Conservation (phyloP, 768 basidiomycete genomes). For the Termitomyces sp. region DNA sequence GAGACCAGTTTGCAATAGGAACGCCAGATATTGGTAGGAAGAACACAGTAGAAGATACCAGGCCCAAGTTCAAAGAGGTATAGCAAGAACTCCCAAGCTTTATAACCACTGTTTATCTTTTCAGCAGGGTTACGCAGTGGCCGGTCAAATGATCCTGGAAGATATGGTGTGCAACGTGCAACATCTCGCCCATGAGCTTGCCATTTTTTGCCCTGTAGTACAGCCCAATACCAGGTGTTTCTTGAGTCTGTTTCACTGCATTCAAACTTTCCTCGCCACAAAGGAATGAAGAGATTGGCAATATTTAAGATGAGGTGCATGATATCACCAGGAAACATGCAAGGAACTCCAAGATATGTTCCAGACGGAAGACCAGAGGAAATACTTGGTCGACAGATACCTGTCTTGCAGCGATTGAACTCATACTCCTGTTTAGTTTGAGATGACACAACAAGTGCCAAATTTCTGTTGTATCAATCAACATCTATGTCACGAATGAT, state of each 20-base stretch:
- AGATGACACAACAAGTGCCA: neutral
- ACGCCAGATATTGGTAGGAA: constrained; percentile 2
- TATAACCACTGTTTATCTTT: too few species aligned
- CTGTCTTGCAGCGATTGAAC: neutral
- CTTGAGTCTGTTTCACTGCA: constrained; percentile 7
- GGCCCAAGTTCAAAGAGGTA: constrained; percentile 11
- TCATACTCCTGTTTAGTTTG: neutral
- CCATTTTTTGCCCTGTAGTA: neutral
- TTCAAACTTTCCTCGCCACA: constrained; percentile 21
- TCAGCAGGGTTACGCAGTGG: constrained; percentile 23
- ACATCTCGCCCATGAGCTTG: neutral
- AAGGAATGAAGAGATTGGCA: constrained; percentile 18
- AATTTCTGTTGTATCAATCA: neutral
- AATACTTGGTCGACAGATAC: neutral
- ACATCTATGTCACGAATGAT: neutral
- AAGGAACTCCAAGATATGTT: constrained; percentile 18
- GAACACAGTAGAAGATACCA: constrained; percentile 5
- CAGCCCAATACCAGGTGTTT: constrained; percentile 19
- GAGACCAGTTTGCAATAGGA: constrained; percentile 8
- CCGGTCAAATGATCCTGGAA: constrained; percentile 17
- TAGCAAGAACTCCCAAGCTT: constrained; percentile 2
- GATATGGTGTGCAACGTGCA: neutral
- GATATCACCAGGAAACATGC: constrained; percentile 20
- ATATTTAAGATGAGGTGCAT: constrained; percentile 33
- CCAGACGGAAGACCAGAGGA: neutral